Conservation (phyloP, 176 grass and related monocot genomes). For the Microstegium vimineum region DNA sequence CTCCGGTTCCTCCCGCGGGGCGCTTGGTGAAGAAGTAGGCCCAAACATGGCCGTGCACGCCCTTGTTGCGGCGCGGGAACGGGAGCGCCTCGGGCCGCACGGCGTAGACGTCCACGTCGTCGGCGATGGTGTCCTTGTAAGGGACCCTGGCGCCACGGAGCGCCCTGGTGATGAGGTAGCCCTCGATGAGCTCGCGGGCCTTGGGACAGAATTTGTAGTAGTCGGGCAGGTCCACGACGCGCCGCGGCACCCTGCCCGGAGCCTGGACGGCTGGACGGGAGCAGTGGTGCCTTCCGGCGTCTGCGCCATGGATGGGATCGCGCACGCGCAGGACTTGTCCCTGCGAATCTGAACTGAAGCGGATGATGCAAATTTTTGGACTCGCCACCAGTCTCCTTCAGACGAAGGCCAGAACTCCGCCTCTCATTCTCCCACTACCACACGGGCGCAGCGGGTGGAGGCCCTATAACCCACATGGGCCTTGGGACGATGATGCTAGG, state of each 20-base stretch:
- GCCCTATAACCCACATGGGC: too few species aligned
- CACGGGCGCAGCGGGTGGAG: too few species aligned
- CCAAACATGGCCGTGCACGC: not conserved
- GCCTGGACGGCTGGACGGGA: not conserved
- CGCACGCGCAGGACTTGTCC: too few species aligned
- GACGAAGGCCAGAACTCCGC: too few species aligned
- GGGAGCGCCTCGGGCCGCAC: not conserved
- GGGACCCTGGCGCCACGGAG: too few species aligned
- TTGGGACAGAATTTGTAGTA: not conserved
- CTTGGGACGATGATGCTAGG: too few species aligned
- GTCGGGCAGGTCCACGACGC: not conserved
- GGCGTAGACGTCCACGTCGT: constrained; percentile 9
- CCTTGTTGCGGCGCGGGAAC: not conserved
- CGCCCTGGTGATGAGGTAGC: not conserved
- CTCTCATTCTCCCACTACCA: too few species aligned
- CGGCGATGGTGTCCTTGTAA: not conserved
- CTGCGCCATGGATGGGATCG: constrained; percentile 12
- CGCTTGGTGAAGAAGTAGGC: not conserved
- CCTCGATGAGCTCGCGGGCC: not conserved
- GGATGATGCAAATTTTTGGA: too few species aligned
- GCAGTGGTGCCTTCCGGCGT: not conserved
- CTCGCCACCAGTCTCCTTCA: too few species aligned
- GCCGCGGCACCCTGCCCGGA: too few species aligned
- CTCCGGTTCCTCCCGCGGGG: too few species aligned
- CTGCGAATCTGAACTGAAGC: too few species aligned